A percentile compares a stretch with the other conserved stretches of the same genome.
Evolutionary conservation across 441 rosid species (phyloP).

Genomic region (Euphorbia celastroides): DNA sequence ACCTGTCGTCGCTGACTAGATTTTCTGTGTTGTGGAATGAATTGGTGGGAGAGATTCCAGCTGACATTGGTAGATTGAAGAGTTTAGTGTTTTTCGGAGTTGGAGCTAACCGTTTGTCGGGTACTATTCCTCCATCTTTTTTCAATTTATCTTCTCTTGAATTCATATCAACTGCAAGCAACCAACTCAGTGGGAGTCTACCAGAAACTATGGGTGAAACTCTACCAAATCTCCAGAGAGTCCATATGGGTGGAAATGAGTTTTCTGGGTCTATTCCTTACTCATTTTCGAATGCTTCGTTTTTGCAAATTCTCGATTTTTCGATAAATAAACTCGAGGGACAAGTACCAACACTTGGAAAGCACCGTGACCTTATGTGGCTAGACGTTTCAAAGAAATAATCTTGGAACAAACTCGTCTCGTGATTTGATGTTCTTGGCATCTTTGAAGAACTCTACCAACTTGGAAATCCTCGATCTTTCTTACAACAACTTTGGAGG

Average conservation of each 20-base stretch:
- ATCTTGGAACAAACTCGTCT: background rate
- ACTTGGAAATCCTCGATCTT: conserved; percentile 1
- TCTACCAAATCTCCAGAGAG: no score
- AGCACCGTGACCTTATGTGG: no score
- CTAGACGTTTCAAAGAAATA: background rate
- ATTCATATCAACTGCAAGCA: background rate
- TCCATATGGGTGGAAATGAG: background rate
- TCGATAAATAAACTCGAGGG: no score
- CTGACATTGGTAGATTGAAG: background rate
- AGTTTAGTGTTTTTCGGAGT: background rate
- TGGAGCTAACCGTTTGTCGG: background rate
- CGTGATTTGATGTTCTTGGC: background rate
- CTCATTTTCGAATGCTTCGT: no score
- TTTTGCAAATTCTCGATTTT: no score
- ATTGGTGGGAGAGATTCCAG: background rate
- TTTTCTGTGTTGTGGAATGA: background rate
- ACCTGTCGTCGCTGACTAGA: background rate
- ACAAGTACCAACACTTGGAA: no score
- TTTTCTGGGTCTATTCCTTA: no score
- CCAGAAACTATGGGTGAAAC: no score
- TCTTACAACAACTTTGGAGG: conserved; percentile 3
- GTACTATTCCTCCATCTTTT: background rate
- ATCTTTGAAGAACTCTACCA: conserved; percentile 5
- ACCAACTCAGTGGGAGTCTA: no score
- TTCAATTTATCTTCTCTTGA: background rate